Conservation (phyloP, 1,139 yeast species). For the Kodamaea ohmeri region DNA sequence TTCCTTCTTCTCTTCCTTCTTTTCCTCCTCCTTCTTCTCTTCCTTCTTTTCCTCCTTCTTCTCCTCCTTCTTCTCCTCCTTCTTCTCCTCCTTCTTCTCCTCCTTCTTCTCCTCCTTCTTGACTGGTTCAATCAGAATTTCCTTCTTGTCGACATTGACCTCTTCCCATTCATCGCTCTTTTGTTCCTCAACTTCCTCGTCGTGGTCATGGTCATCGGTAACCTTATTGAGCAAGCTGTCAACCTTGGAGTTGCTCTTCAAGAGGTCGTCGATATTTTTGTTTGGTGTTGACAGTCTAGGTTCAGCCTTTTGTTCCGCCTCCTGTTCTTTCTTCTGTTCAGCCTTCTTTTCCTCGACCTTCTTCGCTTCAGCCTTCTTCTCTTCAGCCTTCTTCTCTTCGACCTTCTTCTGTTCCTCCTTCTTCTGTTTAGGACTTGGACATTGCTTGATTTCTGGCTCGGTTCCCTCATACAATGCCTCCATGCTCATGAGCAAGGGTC, state of each 20-base stretch:
- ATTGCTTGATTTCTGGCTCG: constrained; percentile 42
- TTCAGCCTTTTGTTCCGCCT: constrained; percentile 13
- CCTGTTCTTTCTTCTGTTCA: constrained; percentile 8
- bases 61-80: not conserved
- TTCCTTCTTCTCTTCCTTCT: constrained; percentile 3
- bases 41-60: constrained; percentile 5
- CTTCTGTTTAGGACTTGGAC: constrained; percentile 26
- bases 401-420: constrained; percentile 18
- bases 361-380: constrained; percentile 14
- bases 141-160: constrained; percentile 21
- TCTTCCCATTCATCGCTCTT: constrained; percentile 46
- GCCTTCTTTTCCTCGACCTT: constrained; percentile 8
- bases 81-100: constrained; percentile 10
- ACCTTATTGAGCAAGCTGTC: constrained; percentile 39
- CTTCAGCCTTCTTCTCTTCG: constrained; percentile 12
- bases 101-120: constrained; percentile 11
- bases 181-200: constrained; percentile 33
- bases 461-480: constrained; percentile 75
- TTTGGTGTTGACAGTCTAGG: constrained; percentile 16
- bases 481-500: constrained; percentile 80
- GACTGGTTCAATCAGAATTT: constrained; percentile 7
- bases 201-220: constrained; percentile 36
- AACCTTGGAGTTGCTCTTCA: constrained; percentile 40
- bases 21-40: constrained; percentile 1
- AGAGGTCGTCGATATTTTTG: constrained; percentile 38